Conservation (phyloP, 2,329 filamentous ascomycete genomes). For the Cadophora sp. region DNA sequence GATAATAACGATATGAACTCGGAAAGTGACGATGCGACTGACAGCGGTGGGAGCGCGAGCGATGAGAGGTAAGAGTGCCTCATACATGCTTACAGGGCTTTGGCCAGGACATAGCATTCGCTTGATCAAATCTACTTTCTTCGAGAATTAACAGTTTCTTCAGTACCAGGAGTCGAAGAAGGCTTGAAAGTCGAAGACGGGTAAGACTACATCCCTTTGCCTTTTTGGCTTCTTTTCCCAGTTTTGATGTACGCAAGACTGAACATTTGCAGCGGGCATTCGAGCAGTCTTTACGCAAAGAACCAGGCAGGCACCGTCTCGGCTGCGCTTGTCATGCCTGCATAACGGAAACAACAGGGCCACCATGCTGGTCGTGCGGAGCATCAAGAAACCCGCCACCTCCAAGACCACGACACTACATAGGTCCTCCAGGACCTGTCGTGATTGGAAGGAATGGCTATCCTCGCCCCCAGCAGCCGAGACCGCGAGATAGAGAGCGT, state of each 20-base stretch:
- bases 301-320: conserved; percentile 52
- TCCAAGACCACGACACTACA: conserved; percentile 34
- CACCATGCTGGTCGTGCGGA: conserved; percentile 52
- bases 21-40: conserved; percentile 41
- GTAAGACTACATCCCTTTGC: neutral
- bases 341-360: conserved; percentile 41
- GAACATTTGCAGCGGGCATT: conserved; percentile 38
- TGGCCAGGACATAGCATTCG: conserved; percentile 44
- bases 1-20: conserved; percentile 40
- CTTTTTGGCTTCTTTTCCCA: neutral
- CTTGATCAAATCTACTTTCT: neutral
- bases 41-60: conserved; percentile 45
- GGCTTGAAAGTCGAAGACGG: conserved; percentile 37
- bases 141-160: neutral
- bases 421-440: conserved; percentile 31
- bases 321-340: conserved; percentile 54
- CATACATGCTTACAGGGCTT: conserved; percentile 37
- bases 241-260: neutral
- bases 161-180: conserved; percentile 38
- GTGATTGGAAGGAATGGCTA: conserved; percentile 30
- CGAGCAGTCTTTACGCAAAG: conserved; percentile 51
- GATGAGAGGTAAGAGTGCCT: conserved; percentile 44
- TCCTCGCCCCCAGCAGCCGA: conserved; percentile 24
- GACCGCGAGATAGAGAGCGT: conserved; percentile 30
- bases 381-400: conserved; percentile 42